phyloP scores from a whole-genome alignment of 768 basidiomycete genomes.

The Dacryopinax spathularia region DNA sequence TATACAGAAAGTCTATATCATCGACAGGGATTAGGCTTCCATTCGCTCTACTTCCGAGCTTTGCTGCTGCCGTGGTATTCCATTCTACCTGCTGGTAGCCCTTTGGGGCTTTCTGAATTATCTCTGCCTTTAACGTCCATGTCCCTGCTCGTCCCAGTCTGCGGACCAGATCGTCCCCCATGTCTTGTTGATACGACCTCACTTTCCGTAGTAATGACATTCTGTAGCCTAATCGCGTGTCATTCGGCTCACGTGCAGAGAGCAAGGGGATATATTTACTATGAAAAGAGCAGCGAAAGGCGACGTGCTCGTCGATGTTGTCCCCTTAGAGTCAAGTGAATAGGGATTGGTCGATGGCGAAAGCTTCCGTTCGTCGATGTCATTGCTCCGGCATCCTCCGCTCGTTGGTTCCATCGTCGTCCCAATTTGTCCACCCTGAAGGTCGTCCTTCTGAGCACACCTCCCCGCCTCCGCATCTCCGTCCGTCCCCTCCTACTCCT shows the following conservation, averaged over 20 bases:
- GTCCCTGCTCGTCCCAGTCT: neutral
- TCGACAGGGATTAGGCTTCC: neutral
- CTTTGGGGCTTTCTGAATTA: neutral
- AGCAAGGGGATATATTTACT: no score
- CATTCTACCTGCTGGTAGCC: neutral
- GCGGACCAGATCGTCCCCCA: no score
- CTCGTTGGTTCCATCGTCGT: neutral
- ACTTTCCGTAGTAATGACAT: neutral
- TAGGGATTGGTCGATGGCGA: neutral
- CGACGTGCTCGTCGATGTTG: no score
- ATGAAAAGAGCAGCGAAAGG: no score
- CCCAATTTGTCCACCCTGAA: constrained; percentile 1
- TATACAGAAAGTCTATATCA: neutral
- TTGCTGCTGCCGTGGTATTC: no score
- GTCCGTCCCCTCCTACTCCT: neutral
- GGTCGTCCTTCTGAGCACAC: neutral
- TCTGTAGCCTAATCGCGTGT: neutral
- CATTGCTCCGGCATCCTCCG: constrained; percentile 5
- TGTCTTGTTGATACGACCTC: neutral
- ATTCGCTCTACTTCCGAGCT: no score
- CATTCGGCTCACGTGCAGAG: no score
- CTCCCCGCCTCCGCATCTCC: no score
- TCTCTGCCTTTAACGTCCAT: neutral
- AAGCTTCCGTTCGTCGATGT: constrained; percentile 1
- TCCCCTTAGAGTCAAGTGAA: neutral